Conservation (phyloP, 768 basidiomycete genomes). For the Boletus rubescentipes region DNA sequence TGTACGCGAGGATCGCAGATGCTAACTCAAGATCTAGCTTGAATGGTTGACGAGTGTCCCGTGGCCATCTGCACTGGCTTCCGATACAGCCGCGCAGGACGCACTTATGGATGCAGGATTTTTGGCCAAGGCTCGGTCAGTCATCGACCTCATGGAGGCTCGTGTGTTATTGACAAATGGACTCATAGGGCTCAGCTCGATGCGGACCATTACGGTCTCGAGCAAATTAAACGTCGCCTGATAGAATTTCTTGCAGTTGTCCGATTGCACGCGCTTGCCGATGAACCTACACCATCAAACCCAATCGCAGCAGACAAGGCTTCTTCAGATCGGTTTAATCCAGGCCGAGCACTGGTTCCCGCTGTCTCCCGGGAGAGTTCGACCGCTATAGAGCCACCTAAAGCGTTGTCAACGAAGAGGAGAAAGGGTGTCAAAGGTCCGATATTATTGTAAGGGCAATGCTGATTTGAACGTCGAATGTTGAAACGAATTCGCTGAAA, state of each 20-base stretch:
- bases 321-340: conserved; percentile 19
- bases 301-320: conserved; percentile 7
- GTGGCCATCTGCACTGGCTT: conserved; percentile 56
- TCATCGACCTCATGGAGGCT: neutral
- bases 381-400: conserved; percentile 2
- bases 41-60: conserved; percentile 89
- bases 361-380: conserved; percentile 12
- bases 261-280: conserved; percentile 44
- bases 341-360: conserved; percentile 23
- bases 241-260: conserved; percentile 93
- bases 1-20: neutral
- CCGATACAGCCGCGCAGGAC: conserved; percentile 28
- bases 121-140: conserved; percentile 61
- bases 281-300: conserved; percentile 11
- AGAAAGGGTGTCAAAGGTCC: conserved; percentile 63
- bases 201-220: conserved; percentile 87
- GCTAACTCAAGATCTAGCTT: conserved; percentile 41
- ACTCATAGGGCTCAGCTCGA: conserved; percentile 62
- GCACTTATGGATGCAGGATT: conserved; percentile 55
- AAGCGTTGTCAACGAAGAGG: conserved; percentile 6
- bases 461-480: neutral
- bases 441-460: conserved; percentile 54
- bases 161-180: neutral
- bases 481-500: neutral
- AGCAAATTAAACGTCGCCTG: conserved; percentile 87